A percentile compares a stretch with the other conserved stretches of the same genome.
phyloP scores from a whole-genome alignment of 2,329 filamentous ascomycete genomes.

The Emergomyces africanus region DNA sequence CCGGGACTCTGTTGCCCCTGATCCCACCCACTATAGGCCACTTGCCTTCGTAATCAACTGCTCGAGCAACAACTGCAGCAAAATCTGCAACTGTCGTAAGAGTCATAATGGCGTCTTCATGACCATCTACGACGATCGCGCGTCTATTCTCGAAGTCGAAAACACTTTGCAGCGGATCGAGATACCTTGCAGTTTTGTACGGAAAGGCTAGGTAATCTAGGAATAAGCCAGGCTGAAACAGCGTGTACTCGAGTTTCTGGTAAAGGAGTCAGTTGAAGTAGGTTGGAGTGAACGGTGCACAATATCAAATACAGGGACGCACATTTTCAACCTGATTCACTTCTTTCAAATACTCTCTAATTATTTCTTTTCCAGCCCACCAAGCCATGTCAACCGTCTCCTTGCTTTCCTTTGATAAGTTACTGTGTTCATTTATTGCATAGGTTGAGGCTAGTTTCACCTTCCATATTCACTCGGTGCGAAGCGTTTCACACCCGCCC shows the following conservation, averaged over 20 bases:
- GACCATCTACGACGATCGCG: slow-evolving; percentile 19
- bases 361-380: slow-evolving; percentile 38
- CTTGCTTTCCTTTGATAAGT: slow-evolving; percentile 8
- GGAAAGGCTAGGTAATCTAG: slow-evolving; percentile 44
- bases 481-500: slow-evolving; percentile 28
- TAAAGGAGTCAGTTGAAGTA: slow-evolving; percentile 2
- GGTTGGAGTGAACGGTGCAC: background rate
- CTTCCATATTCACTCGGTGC: slow-evolving; percentile 25
- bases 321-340: slow-evolving; percentile 38
- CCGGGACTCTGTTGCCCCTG: slow-evolving; percentile 18
- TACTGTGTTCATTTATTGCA: background rate
- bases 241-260: slow-evolving; percentile 42
- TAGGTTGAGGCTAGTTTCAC: background rate
- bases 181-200: slow-evolving; percentile 15
- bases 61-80: slow-evolving; percentile 21
- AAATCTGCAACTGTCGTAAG: slow-evolving; percentile 25
- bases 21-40: slow-evolving; percentile 31
- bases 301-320: background rate
- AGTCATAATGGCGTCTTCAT: slow-evolving; percentile 18
- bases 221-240: slow-evolving; percentile 45
- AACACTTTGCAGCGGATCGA: slow-evolving; percentile 22
- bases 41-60: slow-evolving; percentile 26
- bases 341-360: slow-evolving; percentile 37
- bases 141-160: slow-evolving; percentile 24
- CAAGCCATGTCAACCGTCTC: slow-evolving; percentile 29